Evolutionary conservation across 192 early-diverging fungal species (phyloP).

Genomic region (Backusella macrospora): DNA sequence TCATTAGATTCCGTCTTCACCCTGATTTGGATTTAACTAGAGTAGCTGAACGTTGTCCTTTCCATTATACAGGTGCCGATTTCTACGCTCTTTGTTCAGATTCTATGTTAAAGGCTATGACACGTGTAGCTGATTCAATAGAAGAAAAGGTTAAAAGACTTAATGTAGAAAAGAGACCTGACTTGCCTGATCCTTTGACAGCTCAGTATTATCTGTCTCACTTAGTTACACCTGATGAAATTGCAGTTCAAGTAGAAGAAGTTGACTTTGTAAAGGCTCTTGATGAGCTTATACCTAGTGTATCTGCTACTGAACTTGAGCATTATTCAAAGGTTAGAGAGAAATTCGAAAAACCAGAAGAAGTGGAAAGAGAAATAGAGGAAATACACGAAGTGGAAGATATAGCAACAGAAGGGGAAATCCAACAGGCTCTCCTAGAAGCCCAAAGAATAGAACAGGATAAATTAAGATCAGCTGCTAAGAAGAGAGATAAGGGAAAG

Average conservation of each 20-base stretch:
- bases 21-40: slow-evolving; percentile 72
- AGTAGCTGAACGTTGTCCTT: slow-evolving; percentile 85
- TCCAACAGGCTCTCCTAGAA: neutral
- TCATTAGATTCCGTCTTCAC: slow-evolving; percentile 76
- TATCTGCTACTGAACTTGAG: slow-evolving; percentile 82
- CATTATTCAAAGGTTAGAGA: slow-evolving; percentile 82
- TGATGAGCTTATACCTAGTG: slow-evolving; percentile 85
- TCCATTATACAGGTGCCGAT: slow-evolving; percentile 96
- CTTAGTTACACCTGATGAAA: slow-evolving; percentile 68
- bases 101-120: slow-evolving; percentile 96
- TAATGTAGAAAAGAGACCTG: slow-evolving; percentile 43
- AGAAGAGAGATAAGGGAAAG: slow-evolving; percentile 16
- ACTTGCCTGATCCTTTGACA: slow-evolving; percentile 69
- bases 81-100: slow-evolving; percentile 98
- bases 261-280: slow-evolving; percentile 86
- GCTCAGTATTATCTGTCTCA: slow-evolving; percentile 92
- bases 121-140: slow-evolving; percentile 78
- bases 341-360: slow-evolving; percentile 71
- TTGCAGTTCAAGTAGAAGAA: slow-evolving; percentile 77
- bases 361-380: slow-evolving; percentile 16
- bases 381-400: neutral
- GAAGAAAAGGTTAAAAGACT: slow-evolving; percentile 52
- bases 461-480: neutral
- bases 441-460: slow-evolving; percentile 7
- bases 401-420: slow-evolving; percentile 9